Base-by-base conservation (phyloP, 306 rosid genomes). In the Quercus bicolor region DNA sequence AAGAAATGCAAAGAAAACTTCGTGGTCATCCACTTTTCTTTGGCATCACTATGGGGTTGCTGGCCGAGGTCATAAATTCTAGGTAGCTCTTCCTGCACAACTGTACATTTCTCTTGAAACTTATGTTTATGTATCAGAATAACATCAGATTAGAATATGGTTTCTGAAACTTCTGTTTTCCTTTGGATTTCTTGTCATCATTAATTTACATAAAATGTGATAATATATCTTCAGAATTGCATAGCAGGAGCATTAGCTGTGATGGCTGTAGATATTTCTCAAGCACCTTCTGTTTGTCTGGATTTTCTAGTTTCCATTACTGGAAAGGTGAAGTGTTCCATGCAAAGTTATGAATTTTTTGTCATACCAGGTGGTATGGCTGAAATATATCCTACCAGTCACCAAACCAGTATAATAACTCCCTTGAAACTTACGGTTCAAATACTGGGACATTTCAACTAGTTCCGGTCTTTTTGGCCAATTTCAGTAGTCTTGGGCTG, bases 31-130 rank as follows among this genome's bases (percentile, higher is more conserved):
- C 96, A 65, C 97, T 95, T 81, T 95, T 95, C 92, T 93, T 93
- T 77, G 99, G 98, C 55, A 90, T 95, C 83, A 93, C 94, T 21
- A 91, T 95, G 99, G 99, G 99, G 40, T 85, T 95, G 59, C 93
- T 95, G 77, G 91, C 99, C 40, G 99, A 93, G 89, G 87, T 95
- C 75, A 95, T 93, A 84, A 95, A 95, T 82, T 95, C 99, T 66
- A 95, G 99, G 99, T 91, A 93, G 37, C 52, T 77, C 70, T 71
- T 82, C 84, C 74, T 83, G 45, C 79, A 43, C 75, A 70, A 77
- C 64, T 78, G 21, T 45, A 62, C 64, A 77, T 77, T 52, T 31
- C 6, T 40, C 31, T 29, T 64, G 8, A 64, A 28, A 26, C 7
- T 29, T 64, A 48, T 19, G 4, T 19, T 8, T 68, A 9, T 66